Conservation (phyloP, 1,284 basidiomycete species). For the Ustilago esculenta region DNA sequence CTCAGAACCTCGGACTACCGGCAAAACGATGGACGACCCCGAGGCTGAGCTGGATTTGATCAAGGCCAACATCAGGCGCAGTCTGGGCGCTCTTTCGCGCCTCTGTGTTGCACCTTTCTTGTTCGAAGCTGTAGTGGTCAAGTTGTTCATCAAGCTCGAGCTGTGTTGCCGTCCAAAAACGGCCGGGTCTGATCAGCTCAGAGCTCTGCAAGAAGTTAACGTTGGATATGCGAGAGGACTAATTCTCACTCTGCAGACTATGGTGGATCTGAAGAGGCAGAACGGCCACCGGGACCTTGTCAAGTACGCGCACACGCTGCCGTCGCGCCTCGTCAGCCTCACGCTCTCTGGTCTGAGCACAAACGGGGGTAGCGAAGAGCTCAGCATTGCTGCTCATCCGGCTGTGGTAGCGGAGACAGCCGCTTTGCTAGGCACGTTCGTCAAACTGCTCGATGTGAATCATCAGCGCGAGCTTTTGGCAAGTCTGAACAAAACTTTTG, state of each 20-base stretch:
- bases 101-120: conserved; percentile 81
- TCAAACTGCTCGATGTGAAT: conserved; percentile 32
- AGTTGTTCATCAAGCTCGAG: conserved; percentile 82
- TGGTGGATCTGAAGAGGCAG: conserved; percentile 54
- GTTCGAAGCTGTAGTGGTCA: conserved; percentile 84
- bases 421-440: conserved; percentile 47
- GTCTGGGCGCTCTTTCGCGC: conserved; percentile 77
- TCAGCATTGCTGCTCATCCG: conserved; percentile 39
- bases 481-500: conserved; percentile 41
- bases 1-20: conserved; percentile 18
- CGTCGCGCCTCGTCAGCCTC: conserved; percentile 42
- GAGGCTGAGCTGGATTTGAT: conserved; percentile 32
- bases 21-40: conserved; percentile 38
- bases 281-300: conserved; percentile 46
- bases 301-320: conserved; percentile 51
- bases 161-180: conserved; percentile 76
- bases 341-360: conserved; percentile 23
- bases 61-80: conserved; percentile 69
- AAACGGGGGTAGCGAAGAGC: not conserved
- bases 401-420: conserved; percentile 50
- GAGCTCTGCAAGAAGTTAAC: conserved; percentile 36
- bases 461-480: conserved; percentile 45
- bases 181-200: conserved; percentile 69
- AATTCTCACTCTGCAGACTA: conserved; percentile 55
- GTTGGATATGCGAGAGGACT: conserved; percentile 62